Evolutionary conservation across 305 asterid genomes (phyloP).

Genomic region (Nicotiana rustica): DNA sequence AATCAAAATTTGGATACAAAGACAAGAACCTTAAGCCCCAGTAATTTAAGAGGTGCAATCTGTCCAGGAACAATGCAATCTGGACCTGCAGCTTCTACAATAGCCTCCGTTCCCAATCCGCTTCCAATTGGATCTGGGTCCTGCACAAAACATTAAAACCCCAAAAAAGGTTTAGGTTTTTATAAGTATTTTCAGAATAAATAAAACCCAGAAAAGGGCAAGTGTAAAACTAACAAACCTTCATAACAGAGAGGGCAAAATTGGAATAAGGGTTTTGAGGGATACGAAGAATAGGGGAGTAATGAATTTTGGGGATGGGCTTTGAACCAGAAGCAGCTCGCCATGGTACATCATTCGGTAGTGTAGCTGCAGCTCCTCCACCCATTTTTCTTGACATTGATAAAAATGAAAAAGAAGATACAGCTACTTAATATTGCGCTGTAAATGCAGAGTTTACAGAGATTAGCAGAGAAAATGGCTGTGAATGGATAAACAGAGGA

Average conservation of each 20-base stretch:
- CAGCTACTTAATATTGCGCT: too few species aligned
- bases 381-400: neutral
- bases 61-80: conserved; percentile 97
- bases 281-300: conserved; percentile 80
- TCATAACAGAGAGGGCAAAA: conserved; percentile 80
- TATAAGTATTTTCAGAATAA: neutral
- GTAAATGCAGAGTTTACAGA: too few species aligned
- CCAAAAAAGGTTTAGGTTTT: neutral
- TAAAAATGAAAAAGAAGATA: neutral
- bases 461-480: too few species aligned
- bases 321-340: conserved; percentile 72
- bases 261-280: conserved; percentile 65
- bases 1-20: neutral
- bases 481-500: too few species aligned
- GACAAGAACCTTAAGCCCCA: conserved; percentile 81
- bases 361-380: conserved; percentile 55
- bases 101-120: conserved; percentile 81
- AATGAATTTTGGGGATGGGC: conserved; percentile 92
- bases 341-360: conserved; percentile 86
- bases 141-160: conserved; percentile 45
- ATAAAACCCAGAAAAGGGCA: neutral
- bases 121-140: conserved; percentile 83
- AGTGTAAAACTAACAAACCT: conserved; percentile 49
- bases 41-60: conserved; percentile 72
- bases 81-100: conserved; percentile 95